Conservation (phyloP, 768 basidiomycete species). For the Naematelia aurantialba region DNA sequence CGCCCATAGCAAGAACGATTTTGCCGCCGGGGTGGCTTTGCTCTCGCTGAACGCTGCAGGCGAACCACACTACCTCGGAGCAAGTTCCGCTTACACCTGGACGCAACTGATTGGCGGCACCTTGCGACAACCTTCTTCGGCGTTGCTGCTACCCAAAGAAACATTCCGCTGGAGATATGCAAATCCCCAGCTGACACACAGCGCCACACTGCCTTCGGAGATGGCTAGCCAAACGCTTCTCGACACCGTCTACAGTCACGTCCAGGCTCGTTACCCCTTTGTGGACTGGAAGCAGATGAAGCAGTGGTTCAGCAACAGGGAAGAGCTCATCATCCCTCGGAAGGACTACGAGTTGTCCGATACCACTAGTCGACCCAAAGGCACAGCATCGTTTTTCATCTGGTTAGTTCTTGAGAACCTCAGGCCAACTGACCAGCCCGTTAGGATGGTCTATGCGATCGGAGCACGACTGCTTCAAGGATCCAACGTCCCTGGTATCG, state of each 20-base stretch:
- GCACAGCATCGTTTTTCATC: conserved; percentile 10
- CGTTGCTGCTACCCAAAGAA: conserved; percentile 7
- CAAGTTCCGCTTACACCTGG: conserved; percentile 21
- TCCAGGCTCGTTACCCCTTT: conserved; percentile 18
- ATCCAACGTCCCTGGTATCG: conserved; percentile 5
- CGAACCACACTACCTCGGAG: conserved; percentile 30
- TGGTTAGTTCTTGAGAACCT: too few relatives aligned
- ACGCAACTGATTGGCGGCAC: conserved; percentile 12
- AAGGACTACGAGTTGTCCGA: neutral
- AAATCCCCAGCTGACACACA: neutral
- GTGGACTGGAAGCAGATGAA: conserved; percentile 15
- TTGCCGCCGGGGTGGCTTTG: conserved; percentile 28
- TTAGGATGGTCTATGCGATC: conserved; percentile 13
- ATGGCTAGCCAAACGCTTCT: conserved; percentile 2
- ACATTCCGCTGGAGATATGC: conserved; percentile 8
- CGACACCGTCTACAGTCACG: conserved; percentile 13
- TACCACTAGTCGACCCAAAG: conserved; percentile 1
- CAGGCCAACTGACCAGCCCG: neutral
- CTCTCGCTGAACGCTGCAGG: conserved; percentile 26
- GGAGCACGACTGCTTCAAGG: conserved; percentile 10
- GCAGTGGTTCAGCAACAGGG: conserved; percentile 12
- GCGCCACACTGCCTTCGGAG: conserved; percentile 4
- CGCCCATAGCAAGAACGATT: too few relatives aligned
- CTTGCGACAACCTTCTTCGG: conserved; percentile 6
- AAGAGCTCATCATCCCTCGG: conserved; percentile 6